A percentile compares a stretch with the other conserved stretches of the same genome.
phyloP scores from a whole-genome alignment of 768 basidiomycete genomes.

The Suillus subluteus region DNA sequence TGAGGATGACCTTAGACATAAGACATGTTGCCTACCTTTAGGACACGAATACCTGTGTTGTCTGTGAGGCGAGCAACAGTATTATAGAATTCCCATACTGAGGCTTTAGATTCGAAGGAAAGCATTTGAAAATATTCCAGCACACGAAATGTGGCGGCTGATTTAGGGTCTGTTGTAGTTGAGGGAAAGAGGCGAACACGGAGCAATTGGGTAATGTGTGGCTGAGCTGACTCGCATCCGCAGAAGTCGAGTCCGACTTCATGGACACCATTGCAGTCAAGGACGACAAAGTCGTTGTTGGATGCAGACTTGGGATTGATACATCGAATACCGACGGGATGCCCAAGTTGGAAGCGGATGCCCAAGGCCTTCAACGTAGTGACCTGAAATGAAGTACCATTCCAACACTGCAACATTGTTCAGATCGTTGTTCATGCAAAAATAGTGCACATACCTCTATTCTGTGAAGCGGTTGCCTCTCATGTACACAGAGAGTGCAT shows the following conservation, averaged over 20 bases:
- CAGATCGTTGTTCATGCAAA: not conserved
- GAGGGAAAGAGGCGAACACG: slow-evolving; percentile 15
- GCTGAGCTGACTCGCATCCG: slow-evolving; percentile 9
- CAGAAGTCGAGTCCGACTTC: slow-evolving; percentile 20
- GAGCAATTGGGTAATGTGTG: slow-evolving; percentile 16
- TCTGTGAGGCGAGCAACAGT: slow-evolving; percentile 11
- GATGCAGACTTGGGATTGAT: slow-evolving; percentile 1
- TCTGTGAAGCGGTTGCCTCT: too few species aligned
- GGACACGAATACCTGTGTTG: slow-evolving; percentile 17
- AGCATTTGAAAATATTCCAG: slow-evolving; percentile 31
- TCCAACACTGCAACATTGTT: slow-evolving; percentile 21
- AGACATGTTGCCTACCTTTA: slow-evolving; percentile 4
- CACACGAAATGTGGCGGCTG: slow-evolving; percentile 30
- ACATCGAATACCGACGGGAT: slow-evolving; percentile 20
- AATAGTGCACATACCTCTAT: slow-evolving; percentile 9
- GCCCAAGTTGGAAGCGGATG: slow-evolving; percentile 27
- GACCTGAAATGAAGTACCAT: slow-evolving; percentile 20
- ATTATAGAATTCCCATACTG: slow-evolving; percentile 30
- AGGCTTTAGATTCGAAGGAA: slow-evolving; percentile 31
- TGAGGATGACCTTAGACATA: not conserved
- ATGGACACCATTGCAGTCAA: slow-evolving; percentile 30
- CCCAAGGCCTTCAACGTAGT: slow-evolving; percentile 22
- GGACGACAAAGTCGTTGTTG: slow-evolving; percentile 21
- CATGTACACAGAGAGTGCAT: slow-evolving; percentile 6
- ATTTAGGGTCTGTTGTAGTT: slow-evolving; percentile 24